Evolutionary conservation across 1,284 basidiomycete genomes (phyloP).

Genomic region (Malassezia psittaci): DNA sequence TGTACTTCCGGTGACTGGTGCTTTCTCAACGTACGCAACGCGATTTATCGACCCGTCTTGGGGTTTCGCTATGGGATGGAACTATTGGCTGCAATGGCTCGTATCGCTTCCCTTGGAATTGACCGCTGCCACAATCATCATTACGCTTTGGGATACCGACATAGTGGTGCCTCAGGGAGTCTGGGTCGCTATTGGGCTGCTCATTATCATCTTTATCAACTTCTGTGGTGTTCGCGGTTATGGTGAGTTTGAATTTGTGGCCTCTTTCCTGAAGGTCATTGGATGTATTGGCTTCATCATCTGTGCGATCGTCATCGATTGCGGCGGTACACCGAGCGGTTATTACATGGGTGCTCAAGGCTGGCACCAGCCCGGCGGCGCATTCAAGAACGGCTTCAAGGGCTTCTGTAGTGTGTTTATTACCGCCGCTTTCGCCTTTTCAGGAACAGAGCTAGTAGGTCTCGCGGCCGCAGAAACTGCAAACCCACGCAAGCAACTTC

Average conservation of each 20-base stretch:
- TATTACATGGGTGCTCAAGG: conserved; percentile 21
- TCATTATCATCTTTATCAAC: conserved; percentile 36
- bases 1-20: conserved; percentile 39
- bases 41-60: conserved; percentile 44
- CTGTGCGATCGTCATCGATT: conserved; percentile 37
- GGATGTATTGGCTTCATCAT: conserved; percentile 44
- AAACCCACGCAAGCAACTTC: conserved; percentile 50
- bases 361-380: conserved; percentile 42
- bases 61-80: conserved; percentile 43
- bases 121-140: conserved; percentile 39
- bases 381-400: conserved; percentile 31
- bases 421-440: conserved; percentile 28
- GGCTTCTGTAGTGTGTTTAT: conserved; percentile 30
- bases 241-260: conserved; percentile 40
- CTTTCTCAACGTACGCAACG: conserved; percentile 40
- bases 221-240: conserved; percentile 43
- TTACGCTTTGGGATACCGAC: conserved; percentile 35
- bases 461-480: conserved; percentile 56
- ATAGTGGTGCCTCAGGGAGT: conserved; percentile 27
- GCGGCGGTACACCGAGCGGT: conserved; percentile 33
- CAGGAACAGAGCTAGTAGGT: conserved; percentile 56
- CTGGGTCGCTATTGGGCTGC: conserved; percentile 34
- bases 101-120: conserved; percentile 40
- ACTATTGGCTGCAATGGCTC: conserved; percentile 45
- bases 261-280: conserved; percentile 39